Evolutionary conservation across 2,329 filamentous ascomycete genomes (phyloP), one percentile per base, ranked within the genome.

Genomic region (Basipetospora chlamydospora): DNA sequence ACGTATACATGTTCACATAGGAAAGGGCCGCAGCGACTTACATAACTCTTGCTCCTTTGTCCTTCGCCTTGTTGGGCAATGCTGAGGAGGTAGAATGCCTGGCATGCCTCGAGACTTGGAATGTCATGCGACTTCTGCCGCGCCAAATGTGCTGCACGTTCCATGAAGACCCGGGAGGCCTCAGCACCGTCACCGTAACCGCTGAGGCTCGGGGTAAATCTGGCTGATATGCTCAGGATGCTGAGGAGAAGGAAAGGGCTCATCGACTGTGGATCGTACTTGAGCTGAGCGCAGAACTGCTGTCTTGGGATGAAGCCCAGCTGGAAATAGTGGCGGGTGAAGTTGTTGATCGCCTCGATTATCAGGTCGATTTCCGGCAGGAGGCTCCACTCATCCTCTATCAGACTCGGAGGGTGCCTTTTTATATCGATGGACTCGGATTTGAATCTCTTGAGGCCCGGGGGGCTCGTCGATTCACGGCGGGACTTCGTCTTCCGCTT

Each of bases 51-150:
- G 35, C 69, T 67, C 28, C 60, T 64, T 42, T 66, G 53, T 0
- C 66, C 70, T 36, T 63, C 70, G 11, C 68, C 68, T 46, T 73
- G 70, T 43, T 75, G 69, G 4, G 70, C 68, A 38, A 75, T 65
- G 44, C 67, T 71, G 12, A 75, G 53, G 3, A 75, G 51, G 43
- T 73, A 73, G 41, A 74, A 74, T 1, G 63, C 69, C 48, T 75
- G 70, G 35, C 67, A 73, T 28, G 64, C 57, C 45, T 73, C 67
- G 13, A 75, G 47, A 0, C 61, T 69, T 0, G 69, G 64, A 37
- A 63, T 61, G 26, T 61, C 54, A 44, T 73, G 73, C 15, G 73
- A 51, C 44, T 72, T 67, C 17, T 52, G 51, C 22, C 63, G 47
- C 1, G 69, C 67, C 7, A 73, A 49, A 6, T 47, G 46, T 7